Evolutionary conservation across 2,329 filamentous ascomycete genomes (phyloP).

Genomic region (Cercospora beticola): DNA sequence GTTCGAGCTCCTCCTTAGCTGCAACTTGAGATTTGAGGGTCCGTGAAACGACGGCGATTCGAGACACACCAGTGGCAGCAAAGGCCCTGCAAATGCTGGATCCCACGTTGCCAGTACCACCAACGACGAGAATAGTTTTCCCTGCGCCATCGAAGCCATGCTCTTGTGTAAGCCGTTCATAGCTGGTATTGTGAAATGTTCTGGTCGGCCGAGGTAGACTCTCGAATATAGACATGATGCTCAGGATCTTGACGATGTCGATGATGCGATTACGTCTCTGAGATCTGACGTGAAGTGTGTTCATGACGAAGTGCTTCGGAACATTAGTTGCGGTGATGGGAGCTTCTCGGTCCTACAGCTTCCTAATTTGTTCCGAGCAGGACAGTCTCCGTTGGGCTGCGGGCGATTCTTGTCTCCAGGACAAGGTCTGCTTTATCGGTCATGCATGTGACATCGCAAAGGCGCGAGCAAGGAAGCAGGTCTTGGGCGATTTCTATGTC

Average conservation of each 20-base stretch:
- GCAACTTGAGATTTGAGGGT: constrained; percentile 36
- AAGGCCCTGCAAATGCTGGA: constrained; percentile 29
- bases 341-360: not conserved
- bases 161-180: constrained; percentile 26
- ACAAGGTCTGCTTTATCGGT: not conserved
- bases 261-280: not conserved
- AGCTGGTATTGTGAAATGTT: constrained; percentile 28
- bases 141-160: constrained; percentile 27
- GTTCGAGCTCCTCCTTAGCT: constrained; percentile 41
- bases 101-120: constrained; percentile 30
- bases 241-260: not conserved
- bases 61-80: constrained; percentile 26
- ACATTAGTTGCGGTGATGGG: not conserved
- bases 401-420: not conserved
- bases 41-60: constrained; percentile 30
- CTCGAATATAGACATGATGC: constrained; percentile 13
- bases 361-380: not conserved
- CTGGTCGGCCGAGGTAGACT: constrained; percentile 24
- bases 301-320: not conserved
- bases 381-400: not conserved
- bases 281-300: not conserved
- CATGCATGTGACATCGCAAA: not conserved
- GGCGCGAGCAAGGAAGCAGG: not conserved
- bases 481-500: not conserved
- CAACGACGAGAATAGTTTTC: constrained; percentile 32